Base-by-base conservation (phyloP, 441 rosid genomes). In the Breynia disticha region DNA sequence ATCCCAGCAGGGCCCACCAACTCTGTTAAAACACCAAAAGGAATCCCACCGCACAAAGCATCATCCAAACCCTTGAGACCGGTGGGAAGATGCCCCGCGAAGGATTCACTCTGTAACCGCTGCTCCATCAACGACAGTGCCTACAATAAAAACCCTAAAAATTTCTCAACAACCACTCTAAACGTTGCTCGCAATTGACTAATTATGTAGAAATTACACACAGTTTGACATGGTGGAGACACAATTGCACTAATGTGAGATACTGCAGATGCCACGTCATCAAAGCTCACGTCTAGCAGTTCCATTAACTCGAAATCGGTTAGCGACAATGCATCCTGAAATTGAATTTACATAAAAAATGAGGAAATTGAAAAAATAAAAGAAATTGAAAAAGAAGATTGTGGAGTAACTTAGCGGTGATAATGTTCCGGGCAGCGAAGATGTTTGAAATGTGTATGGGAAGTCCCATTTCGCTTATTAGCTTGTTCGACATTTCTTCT, bases 1-100 rank as follows among this genome's bases (percentile, higher is more conserved):
- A 83, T 84, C 52, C 96, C 97, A 65, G 97, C 73, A 0, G 96
- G 91, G 54, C 97, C 96, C 19, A 90, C 95, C 59, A 90, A 21
- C 69, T 90, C 96, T 0, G 96, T 90, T 48, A 90, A 57, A 60
- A 84, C 97, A 56, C 97, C 95, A 57, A 77, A 87, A 7, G 96
- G 97, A 38, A 90, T 73, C 2, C 97, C 96, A 52, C 97, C 96
- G 18, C 84, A 78, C 22, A 90, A 64, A 20, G 95, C 78, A 38
- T 65, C 76, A 65, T 90, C 97, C 16, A 90, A 65, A 14, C 97
- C 96, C 48, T 77, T 83, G 59, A 90, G 72, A 16, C 70, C 72
- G 2, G 95, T 87, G 16, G 93, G 86, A 37, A 90, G 84, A 81
- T 80, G 93, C 17, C 96, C 90, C 1, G 68, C 71, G 46, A 77